Conservation (phyloP, 768 basidiomycete species). For the Aureoboletus auriporus region DNA sequence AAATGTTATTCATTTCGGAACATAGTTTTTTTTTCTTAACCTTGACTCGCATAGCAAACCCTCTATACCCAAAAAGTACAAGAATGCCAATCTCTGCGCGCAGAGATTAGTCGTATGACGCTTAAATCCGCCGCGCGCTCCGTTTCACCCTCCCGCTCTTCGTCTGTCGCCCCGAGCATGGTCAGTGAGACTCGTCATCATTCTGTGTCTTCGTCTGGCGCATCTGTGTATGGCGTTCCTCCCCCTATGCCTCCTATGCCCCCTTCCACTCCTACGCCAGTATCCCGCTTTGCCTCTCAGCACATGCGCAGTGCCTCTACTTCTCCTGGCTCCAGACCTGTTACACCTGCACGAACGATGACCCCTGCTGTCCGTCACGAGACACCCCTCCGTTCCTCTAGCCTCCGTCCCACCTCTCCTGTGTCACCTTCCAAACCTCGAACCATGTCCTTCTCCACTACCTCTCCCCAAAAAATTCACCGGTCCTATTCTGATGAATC, state of each 20-base stretch:
- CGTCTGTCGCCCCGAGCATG: slow-evolving; percentile 24
- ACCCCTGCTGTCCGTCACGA: slow-evolving; percentile 28
- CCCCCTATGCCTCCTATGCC: slow-evolving; percentile 35
- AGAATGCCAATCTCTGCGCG: slow-evolving; percentile 64
- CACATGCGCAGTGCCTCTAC: slow-evolving; percentile 56
- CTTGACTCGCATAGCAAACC: slow-evolving; percentile 42
- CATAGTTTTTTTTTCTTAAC: slow-evolving; percentile 10
- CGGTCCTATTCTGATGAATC: slow-evolving; percentile 69
- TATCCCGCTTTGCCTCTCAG: slow-evolving; percentile 49
- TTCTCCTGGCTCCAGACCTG: slow-evolving; percentile 33
- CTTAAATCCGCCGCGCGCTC: slow-evolving; percentile 27
- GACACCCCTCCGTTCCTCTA: slow-evolving; percentile 29
- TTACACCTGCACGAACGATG: slow-evolving; percentile 29
- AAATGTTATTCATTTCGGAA: slow-evolving; percentile 28
- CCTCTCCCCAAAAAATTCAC: slow-evolving; percentile 54
- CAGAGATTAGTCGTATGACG: slow-evolving; percentile 56
- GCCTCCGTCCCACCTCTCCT: slow-evolving; percentile 27
- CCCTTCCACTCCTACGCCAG: slow-evolving; percentile 43
- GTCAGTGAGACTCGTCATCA: slow-evolving; percentile 26
- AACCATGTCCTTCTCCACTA: slow-evolving; percentile 40
- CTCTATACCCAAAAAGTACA: slow-evolving; percentile 65
- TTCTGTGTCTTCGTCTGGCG: slow-evolving; percentile 28
- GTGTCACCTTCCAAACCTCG: slow-evolving; percentile 42
- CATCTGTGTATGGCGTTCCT: slow-evolving; percentile 31
- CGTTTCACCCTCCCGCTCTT: slow-evolving; percentile 22